Conservation (phyloP, 352 stramenopile species). For the Phytopythium sindhum region DNA sequence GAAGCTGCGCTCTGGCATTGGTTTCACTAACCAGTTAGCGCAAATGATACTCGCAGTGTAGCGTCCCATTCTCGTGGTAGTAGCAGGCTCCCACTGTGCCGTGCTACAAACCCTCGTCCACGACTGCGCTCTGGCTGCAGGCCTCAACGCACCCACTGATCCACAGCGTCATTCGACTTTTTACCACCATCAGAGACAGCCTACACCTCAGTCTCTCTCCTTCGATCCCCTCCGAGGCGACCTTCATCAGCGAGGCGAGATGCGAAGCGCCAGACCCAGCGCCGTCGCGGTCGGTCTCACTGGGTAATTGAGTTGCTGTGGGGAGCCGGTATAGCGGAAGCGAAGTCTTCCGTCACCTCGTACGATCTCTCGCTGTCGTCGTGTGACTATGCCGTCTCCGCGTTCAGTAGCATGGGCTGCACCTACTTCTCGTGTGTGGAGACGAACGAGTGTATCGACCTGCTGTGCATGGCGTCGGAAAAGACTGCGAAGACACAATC, state of each 20-base stretch:
- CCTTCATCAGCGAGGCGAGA: neutral
- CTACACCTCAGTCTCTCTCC: neutral
- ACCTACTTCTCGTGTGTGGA: constrained; percentile 12
- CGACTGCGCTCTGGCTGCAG: no score
- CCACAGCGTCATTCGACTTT: neutral
- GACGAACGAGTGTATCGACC: constrained; percentile 7
- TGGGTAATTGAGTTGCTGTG: neutral
- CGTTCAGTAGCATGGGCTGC: constrained; percentile 9
- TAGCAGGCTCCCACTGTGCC: no score
- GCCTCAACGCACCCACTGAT: neutral
- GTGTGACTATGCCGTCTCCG: constrained; percentile 9
- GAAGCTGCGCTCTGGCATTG: no score
- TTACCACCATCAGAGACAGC: neutral
- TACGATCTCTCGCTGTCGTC: neutral
- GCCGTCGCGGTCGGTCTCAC: neutral
- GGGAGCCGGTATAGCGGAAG: neutral
- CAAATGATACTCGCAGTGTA: no score
- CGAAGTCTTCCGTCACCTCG: neutral
- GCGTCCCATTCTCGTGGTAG: no score
- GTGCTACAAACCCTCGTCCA: no score
- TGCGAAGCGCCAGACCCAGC: neutral
- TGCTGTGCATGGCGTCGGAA: constrained; percentile 11
- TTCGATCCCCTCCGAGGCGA: neutral
- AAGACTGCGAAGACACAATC: neutral
- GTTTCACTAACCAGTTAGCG: no score